Conservation (phyloP, 257 asterid genomes). For the Ilex aquifolium region DNA sequence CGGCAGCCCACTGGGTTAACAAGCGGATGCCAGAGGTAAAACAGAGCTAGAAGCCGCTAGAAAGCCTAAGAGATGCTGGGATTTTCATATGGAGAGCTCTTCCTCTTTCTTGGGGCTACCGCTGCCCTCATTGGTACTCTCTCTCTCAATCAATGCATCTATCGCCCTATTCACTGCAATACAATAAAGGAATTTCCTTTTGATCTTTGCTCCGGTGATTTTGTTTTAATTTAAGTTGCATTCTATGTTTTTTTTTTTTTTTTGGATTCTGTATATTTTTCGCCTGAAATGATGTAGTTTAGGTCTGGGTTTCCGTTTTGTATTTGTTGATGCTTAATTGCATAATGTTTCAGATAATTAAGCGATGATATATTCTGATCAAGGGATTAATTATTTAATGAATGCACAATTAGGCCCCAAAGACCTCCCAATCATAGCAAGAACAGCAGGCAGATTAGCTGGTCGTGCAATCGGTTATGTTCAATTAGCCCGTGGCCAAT, state of each 20-base stretch:
- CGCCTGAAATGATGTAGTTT: background rate
- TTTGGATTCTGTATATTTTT: background rate
- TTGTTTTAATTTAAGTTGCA: no score
- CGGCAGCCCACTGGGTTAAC: no score
- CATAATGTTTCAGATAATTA: no score
- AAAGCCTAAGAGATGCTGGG: slow-evolving; percentile 52
- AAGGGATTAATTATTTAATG: background rate
- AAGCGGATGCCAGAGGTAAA: no score
- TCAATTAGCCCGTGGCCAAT: slow-evolving; percentile 85
- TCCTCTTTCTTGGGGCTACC: slow-evolving; percentile 71
- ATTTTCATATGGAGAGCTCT: slow-evolving; percentile 73
- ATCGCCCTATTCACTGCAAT: background rate
- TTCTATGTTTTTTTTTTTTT: background rate
- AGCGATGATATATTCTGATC: background rate
- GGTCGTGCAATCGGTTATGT: slow-evolving; percentile 84
- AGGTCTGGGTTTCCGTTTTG: background rate
- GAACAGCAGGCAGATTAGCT: slow-evolving; percentile 76
- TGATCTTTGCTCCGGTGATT: no score
- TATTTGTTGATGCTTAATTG: background rate
- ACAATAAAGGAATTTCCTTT: no score
- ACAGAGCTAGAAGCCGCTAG: no score
- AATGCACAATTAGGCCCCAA: slow-evolving; percentile 51
- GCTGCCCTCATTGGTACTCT: slow-evolving; percentile 67
- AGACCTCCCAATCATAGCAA: slow-evolving; percentile 72
- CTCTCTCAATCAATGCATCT: background rate